Base-by-base conservation (phyloP, 192 early-diverging fungal genomes). In the Diversispora epigaea region DNA sequence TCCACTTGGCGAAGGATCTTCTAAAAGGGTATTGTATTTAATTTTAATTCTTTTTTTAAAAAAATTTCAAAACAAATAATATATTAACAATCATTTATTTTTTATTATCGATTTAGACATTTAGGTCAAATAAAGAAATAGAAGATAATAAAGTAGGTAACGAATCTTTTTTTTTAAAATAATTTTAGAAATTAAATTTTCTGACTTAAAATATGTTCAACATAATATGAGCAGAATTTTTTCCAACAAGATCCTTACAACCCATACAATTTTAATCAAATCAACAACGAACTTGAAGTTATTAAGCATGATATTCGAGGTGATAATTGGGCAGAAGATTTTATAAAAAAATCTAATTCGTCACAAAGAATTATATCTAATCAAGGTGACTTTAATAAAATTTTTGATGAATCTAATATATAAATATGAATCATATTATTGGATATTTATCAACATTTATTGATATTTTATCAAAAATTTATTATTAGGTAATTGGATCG, bases 281-380 rank as follows among this genome's bases (percentile, higher is more conserved):
- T 96, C 81, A 79, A 77, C 60, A 84, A 85, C 70, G 93, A 93
- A 78, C 84, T 96, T 14, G 86, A 89, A 49, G 71, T 72, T 6
- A 83, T 90, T 14, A 84, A 84, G 50, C 80, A 73, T 8, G 60
- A 68, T n/a, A 55, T 15, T 25, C 78, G 49, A 47, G 21, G 49
- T 17, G 63, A 52, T 21, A 84, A 90, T 78, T 96, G 93, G 93
- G 84, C 89, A 2, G 76, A 83, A 32, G 91, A 93, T 67, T 94
- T 93, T 79, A 84, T 87, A 76, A 76, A 79, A 3, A 77, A 50
- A 55, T 49, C 77, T 46, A 4, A 77, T 64, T 41, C 77, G 71
- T 40, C 77, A 49, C 88, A 86, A 52, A 70, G 70, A 14, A 61
- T 78, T 12, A 69, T 76, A 19, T 71, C 77, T 25, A 72, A 79